Conservation (phyloP, 2,329 filamentous ascomycete genomes). For the Fonsecaea pedrosoi region DNA sequence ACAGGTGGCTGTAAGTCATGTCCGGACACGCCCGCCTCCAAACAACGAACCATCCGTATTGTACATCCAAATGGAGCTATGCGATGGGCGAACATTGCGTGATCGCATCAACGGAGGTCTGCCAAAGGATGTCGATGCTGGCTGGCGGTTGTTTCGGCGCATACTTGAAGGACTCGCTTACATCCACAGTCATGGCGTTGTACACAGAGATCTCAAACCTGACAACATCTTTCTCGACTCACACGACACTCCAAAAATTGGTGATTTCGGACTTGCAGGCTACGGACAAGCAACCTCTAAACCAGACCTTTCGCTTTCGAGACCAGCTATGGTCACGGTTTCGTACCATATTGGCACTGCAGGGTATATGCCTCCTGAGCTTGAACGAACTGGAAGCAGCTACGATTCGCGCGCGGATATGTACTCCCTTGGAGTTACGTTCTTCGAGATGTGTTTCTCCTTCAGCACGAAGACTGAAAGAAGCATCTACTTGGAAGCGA, state of each 20-base stretch:
- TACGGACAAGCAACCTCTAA: conserved; percentile 67
- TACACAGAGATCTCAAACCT: conserved; percentile 94
- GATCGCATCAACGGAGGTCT: conserved; percentile 80
- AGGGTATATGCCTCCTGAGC: conserved; percentile 91
- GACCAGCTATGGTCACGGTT: conserved; percentile 30
- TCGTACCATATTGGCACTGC: conserved; percentile 71
- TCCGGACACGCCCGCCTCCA: conserved; percentile 24
- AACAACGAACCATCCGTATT: conserved; percentile 65
- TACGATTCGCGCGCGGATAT: conserved; percentile 98
- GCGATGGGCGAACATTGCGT: conserved; percentile 88
- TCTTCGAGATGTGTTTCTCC: conserved; percentile 91
- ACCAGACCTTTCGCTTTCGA: conserved; percentile 16
- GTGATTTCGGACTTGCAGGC: conserved; percentile 93
- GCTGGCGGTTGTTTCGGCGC: conserved; percentile 90
- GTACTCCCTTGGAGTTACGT: conserved; percentile 96
- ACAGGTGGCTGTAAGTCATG: conserved; percentile 10
- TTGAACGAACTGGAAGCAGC: conserved; percentile 64
- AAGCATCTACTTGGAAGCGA: conserved; percentile 45
- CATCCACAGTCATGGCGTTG: conserved; percentile 88
- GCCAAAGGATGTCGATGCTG: conserved; percentile 74
- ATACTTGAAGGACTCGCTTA: conserved; percentile 88
- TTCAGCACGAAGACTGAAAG: conserved; percentile 69
- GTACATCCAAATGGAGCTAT: conserved; percentile 99
- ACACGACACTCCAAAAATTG: conserved; percentile 89
- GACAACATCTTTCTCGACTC: conserved; percentile 98